phyloP scores from a whole-genome alignment of 75 land plant genomes.

The Adiantum capillusveneris region DNA sequence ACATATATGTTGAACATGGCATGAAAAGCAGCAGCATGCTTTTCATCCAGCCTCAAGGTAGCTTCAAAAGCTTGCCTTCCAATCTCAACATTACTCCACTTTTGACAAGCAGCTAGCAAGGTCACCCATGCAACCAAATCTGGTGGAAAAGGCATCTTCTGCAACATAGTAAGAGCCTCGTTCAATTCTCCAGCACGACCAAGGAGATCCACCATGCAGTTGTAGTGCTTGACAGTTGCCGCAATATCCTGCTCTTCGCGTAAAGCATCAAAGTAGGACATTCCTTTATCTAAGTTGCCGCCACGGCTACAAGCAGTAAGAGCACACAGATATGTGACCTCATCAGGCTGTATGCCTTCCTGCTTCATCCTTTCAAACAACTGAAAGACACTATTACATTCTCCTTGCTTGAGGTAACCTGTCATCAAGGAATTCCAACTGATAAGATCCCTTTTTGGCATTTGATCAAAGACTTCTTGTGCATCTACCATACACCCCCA shows the following conservation, averaged over 20 bases:
- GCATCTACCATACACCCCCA: constrained; percentile 23
- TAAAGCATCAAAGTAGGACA: constrained; percentile 30
- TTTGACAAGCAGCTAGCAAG: constrained; percentile 43
- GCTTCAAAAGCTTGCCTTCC: constrained; percentile 41
- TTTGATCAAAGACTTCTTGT: constrained; percentile 39
- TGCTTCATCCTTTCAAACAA: constrained; percentile 24
- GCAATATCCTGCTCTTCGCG: constrained; percentile 27
- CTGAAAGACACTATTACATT: constrained; percentile 16
- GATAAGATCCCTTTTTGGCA: constrained; percentile 32
- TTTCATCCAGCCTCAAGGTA: constrained; percentile 33
- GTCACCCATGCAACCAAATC: constrained; percentile 52
- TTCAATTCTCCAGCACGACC: constrained; percentile 43
- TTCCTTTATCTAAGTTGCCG: constrained; percentile 31
- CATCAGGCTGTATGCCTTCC: constrained; percentile 23
- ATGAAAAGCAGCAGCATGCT: constrained; percentile 47
- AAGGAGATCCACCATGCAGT: constrained; percentile 59
- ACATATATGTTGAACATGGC: constrained; percentile 56
- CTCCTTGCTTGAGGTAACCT: constrained; percentile 29
- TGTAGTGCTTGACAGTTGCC: constrained; percentile 51
- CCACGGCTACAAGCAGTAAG: constrained; percentile 42
- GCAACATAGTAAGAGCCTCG: constrained; percentile 43
- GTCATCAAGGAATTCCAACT: constrained; percentile 42
- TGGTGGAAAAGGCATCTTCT: constrained; percentile 28
- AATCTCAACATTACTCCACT: constrained; percentile 32
- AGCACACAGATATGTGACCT: constrained; percentile 26